These are phyloP conservation scores for Suillus decipiens DNA, from an alignment of 768 basidiomycete genomes.

Conservation along the genomic window DNA sequence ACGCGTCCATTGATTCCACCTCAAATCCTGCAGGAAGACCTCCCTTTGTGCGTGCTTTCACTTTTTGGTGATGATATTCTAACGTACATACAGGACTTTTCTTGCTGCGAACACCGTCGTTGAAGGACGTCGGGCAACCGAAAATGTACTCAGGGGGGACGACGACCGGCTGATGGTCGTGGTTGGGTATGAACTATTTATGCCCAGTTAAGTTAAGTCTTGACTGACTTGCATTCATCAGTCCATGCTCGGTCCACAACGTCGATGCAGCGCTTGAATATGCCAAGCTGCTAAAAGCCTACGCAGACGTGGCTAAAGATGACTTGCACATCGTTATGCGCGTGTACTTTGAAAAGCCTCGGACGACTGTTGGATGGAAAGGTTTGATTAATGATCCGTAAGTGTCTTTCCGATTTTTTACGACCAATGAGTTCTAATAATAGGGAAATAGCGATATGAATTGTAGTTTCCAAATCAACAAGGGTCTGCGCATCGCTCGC, in stretches of 20 bases:
- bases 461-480: slow-evolving; percentile 93
- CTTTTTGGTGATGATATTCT: slow-evolving; percentile 8
- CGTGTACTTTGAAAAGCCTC: slow-evolving; percentile 96
- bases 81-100: slow-evolving; percentile 54
- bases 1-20: slow-evolving; percentile 92
- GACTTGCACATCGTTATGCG: slow-evolving; percentile 97
- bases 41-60: slow-evolving; percentile 63
- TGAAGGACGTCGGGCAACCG: slow-evolving; percentile 76
- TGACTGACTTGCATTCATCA: slow-evolving; percentile 26
- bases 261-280: slow-evolving; percentile 85
- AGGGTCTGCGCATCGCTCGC: slow-evolving; percentile 87
- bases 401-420: not conserved
- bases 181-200: slow-evolving; percentile 61
- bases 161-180: slow-evolving; percentile 94
- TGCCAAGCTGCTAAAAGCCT: slow-evolving; percentile 73
- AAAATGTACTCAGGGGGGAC: slow-evolving; percentile 78
- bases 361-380: slow-evolving; percentile 99
- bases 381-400: slow-evolving; percentile 95
- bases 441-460: slow-evolving; percentile 62
- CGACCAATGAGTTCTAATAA: not conserved
- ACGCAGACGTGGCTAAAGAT: slow-evolving; percentile 77
- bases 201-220: slow-evolving; percentile 7
- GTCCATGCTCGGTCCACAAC: slow-evolving; percentile 96
- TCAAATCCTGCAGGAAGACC: slow-evolving; percentile 91
- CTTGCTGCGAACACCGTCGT: slow-evolving; percentile 86